Evolutionary conservation across 73 alveolate genomes (phyloP).

Genomic region (Loxodes magnus): DNA sequence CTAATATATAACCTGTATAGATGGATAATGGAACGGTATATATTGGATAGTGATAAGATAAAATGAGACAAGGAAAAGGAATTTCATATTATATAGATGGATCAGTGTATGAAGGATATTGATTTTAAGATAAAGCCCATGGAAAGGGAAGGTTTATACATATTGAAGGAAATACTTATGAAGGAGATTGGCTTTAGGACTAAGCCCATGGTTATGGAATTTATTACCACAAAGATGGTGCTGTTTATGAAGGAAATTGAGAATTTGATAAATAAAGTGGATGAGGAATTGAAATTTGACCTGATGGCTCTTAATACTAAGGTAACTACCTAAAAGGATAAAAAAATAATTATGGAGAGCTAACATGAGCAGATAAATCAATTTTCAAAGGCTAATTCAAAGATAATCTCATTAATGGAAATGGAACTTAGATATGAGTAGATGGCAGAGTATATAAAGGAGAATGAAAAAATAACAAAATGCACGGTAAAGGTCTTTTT

Average conservation of each 20-base stretch:
- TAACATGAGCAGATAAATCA: slow-evolving; percentile 35
- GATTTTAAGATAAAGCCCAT: slow-evolving; percentile 44
- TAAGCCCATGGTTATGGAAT: slow-evolving; percentile 56
- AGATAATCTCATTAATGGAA: slow-evolving; percentile 60
- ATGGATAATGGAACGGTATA: slow-evolving; percentile 67
- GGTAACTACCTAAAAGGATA: slow-evolving; percentile 61
- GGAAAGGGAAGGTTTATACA: slow-evolving; percentile 51
- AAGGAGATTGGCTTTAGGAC: slow-evolving; percentile 59
- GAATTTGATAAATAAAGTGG: slow-evolving; percentile 38
- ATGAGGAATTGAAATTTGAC: slow-evolving; percentile 47
- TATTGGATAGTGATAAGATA: slow-evolving; percentile 52
- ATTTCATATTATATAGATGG: slow-evolving; percentile 64
- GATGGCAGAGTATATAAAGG: slow-evolving; percentile 68
- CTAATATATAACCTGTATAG: too few relatives aligned
- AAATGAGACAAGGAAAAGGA: slow-evolving; percentile 67
- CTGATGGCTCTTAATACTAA: slow-evolving; percentile 57
- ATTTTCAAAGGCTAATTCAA: slow-evolving; percentile 56
- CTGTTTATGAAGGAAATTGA: slow-evolving; percentile 40
- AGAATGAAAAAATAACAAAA: slow-evolving; percentile 48
- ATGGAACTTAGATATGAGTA: slow-evolving; percentile 63
- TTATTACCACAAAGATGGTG: slow-evolving; percentile 49
- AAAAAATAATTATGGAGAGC: slow-evolving; percentile 39
- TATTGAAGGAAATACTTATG: slow-evolving; percentile 57
- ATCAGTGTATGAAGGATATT: slow-evolving; percentile 62
- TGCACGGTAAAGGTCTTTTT: slow-evolving; percentile 52